These are phyloP conservation scores for Nakaseomyces sp. DNA, from an alignment of 1,139 yeast genomes.

Conservation along the genomic window DNA sequence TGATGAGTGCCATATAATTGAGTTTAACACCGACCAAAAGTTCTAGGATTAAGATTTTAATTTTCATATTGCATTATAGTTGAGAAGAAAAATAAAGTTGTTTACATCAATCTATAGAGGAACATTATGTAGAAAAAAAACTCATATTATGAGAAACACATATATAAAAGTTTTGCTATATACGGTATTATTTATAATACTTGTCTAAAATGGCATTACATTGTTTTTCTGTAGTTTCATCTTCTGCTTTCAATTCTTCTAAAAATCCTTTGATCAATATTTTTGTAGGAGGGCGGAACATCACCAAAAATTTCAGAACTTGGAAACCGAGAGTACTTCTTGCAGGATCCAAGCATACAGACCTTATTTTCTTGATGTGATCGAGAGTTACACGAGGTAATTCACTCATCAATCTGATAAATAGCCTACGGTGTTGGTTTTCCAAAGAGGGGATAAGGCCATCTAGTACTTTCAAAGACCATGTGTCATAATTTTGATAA, in stretches of 20 bases:
- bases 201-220: slow-evolving; percentile 47
- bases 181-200: slow-evolving; percentile 29
- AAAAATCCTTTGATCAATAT: slow-evolving; percentile 57
- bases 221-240: slow-evolving; percentile 49
- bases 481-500: slow-evolving; percentile 40
- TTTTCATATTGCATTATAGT: too few species aligned
- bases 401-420: slow-evolving; percentile 76
- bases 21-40: too few species aligned
- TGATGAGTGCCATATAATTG: too few species aligned
- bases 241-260: slow-evolving; percentile 44
- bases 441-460: slow-evolving; percentile 79
- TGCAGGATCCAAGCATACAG: slow-evolving; percentile 79
- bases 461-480: slow-evolving; percentile 70
- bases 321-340: slow-evolving; percentile 74
- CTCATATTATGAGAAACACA: too few species aligned
- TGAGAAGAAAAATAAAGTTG: too few species aligned
- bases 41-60: too few species aligned
- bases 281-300: slow-evolving; percentile 85
- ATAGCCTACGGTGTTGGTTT: slow-evolving; percentile 64
- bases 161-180: too few species aligned
- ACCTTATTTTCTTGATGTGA: slow-evolving; percentile 55
- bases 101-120: too few species aligned
- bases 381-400: slow-evolving; percentile 63
- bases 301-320: slow-evolving; percentile 68
- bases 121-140: neutral